Evolutionary conservation across 2,329 filamentous ascomycete species (phyloP).

Genomic region (Exophiala alcalophila): DNA sequence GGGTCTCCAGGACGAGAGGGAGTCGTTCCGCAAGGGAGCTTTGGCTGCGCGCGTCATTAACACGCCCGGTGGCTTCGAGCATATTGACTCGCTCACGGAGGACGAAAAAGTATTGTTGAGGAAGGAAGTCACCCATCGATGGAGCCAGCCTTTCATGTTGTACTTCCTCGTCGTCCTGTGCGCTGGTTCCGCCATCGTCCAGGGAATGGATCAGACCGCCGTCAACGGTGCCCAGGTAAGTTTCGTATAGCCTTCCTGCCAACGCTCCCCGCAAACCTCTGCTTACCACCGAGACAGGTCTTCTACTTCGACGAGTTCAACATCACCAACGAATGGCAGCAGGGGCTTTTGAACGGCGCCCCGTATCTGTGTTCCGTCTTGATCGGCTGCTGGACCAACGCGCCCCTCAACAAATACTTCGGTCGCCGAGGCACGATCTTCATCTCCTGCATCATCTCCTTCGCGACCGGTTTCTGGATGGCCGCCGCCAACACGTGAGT

Average conservation of each 20-base stretch:
- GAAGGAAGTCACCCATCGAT: too few species aligned
- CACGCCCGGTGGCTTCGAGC: too few species aligned
- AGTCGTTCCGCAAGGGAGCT: too few species aligned
- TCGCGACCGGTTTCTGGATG: conserved; percentile 43
- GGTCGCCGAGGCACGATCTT: conserved; percentile 48
- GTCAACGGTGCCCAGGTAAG: conserved; percentile 45
- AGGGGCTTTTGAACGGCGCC: conserved; percentile 44
- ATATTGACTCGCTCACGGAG: too few species aligned
- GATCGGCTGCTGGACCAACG: conserved; percentile 49
- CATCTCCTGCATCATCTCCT: conserved; percentile 41
- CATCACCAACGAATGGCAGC: background rate
- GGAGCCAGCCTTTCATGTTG: conserved; percentile 49
- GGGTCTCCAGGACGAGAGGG: too few species aligned
- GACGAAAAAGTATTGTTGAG: too few species aligned
- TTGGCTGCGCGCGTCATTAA: too few species aligned
- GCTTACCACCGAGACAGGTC: too few species aligned
- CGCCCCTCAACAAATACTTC: conserved; percentile 45
- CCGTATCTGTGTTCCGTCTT: conserved; percentile 46
- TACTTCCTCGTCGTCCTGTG: conserved; percentile 48
- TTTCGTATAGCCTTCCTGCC: conserved; percentile 30
- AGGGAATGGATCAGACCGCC: conserved; percentile 52
- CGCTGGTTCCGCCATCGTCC: conserved; percentile 54
- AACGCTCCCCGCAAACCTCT: too few species aligned
- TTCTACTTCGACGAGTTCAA: background rate
- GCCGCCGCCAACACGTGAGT: conserved; percentile 42